A percentile compares a stretch with the other conserved stretches of the same genome.
phyloP scores from a whole-genome alignment of 495 filamentous ascomycete species.

The Astrothelium macrocarpum region DNA sequence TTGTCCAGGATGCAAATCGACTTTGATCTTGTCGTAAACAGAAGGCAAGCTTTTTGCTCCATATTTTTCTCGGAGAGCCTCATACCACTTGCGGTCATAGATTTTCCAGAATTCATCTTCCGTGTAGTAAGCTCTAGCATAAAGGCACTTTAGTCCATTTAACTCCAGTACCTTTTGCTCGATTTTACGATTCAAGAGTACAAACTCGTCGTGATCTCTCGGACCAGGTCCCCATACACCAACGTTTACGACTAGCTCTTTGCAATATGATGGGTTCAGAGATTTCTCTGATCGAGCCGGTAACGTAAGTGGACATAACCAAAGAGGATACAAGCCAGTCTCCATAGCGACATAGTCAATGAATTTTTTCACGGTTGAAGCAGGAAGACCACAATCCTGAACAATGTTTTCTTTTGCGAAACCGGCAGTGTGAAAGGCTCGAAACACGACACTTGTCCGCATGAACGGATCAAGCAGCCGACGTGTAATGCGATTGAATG shows the following conservation, averaged over 20 bases:
- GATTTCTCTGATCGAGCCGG: conserved; percentile 6
- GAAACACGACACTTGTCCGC: conserved; percentile 56
- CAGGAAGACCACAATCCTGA: conserved; percentile 50
- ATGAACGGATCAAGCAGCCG: conserved; percentile 54
- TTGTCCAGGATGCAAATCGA: background rate
- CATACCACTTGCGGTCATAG: conserved; percentile 44
- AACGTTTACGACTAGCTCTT: conserved; percentile 23
- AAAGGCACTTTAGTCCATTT: conserved; percentile 27
- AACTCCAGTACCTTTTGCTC: conserved; percentile 22
- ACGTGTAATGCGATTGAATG: conserved; percentile 46
- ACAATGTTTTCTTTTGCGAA: conserved; percentile 45
- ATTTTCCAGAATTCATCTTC: conserved; percentile 47
- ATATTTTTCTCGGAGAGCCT: conserved; percentile 44
- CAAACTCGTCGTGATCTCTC: conserved; percentile 14
- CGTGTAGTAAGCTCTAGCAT: conserved; percentile 51
- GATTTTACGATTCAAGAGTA: conserved; percentile 21
- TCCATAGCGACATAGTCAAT: conserved; percentile 42
- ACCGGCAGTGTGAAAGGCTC: conserved; percentile 48
- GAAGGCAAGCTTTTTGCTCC: conserved; percentile 41
- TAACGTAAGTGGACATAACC: conserved; percentile 46
- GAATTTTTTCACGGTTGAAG: conserved; percentile 39
- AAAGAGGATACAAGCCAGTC: conserved; percentile 48
- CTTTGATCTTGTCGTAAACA: conserved; percentile 48
- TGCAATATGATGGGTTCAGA: conserved; percentile 8
- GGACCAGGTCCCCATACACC: conserved; percentile 26